Base-by-base conservation (phyloP, 805 yeast genomes). In the Candida sanyiensis region DNA sequence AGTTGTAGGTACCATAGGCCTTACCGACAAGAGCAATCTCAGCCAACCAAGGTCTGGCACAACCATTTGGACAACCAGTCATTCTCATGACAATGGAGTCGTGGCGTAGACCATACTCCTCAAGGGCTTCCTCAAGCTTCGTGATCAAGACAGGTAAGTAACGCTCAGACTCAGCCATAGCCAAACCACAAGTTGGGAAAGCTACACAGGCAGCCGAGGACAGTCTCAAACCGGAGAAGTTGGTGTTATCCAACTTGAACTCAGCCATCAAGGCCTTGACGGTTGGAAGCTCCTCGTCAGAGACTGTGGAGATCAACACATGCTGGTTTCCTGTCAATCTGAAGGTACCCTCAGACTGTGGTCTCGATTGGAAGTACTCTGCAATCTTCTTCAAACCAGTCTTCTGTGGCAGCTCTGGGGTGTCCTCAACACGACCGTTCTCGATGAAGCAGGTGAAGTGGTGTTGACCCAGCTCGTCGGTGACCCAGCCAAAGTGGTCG, bases 61-160 rank as follows among this genome's bases (percentile, higher is more conserved):
- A 90, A 50, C 97, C 97, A 62, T 90, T 90, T 39, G 97, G 97
- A 73, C 97, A 90, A 41, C 97, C 97, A 22, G 97, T 90, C 97
- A 90, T 89, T 69, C 97, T 79, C 95, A 90, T 83, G 18, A 88
- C 95, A 49, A 90, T 74, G 7, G 95, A 80, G 63, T 90, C 97
- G 54, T 88, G 96, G 58, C 95, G 83, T 52, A 90, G 73, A 7
- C 97, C 97, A 49, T 80, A 78, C 56, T 88, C 95, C 64, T 90
- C 97, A 42, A 90, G 69, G 16, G 87, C 78, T n/a, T 69, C 75
- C 63, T 90, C 97, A 44, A 90, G 66, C 64, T 88, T 86, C 46
- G 81, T 62, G 50, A 90, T 75, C 52, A 90, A 72, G 35, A 72
- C 80, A 7, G 97, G 97, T 54, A 90, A 70, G 42, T 66, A 69